phyloP scores from a whole-genome alignment of 2,329 filamentous ascomycete genomes.

The Ophiostoma sp. region DNA sequence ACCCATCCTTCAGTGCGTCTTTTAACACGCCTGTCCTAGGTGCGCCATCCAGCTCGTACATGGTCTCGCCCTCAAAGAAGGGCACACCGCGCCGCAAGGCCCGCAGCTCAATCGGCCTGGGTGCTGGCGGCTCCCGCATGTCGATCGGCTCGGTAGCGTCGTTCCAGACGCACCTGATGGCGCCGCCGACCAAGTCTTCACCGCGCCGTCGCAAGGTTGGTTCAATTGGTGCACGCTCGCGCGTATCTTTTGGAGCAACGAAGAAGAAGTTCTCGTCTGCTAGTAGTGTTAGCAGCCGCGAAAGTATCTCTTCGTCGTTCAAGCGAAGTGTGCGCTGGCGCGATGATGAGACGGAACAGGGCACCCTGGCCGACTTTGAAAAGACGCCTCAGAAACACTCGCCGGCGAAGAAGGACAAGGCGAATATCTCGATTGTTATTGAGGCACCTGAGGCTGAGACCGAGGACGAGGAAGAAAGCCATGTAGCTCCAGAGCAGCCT shows the following conservation, averaged over 20 bases:
- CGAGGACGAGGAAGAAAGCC: not conserved
- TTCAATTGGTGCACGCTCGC: constrained; percentile 56
- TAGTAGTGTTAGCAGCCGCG: constrained; percentile 12
- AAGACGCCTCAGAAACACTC: constrained; percentile 70
- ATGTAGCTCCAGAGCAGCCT: not conserved
- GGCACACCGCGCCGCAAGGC: constrained; percentile 71
- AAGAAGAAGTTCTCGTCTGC: constrained; percentile 59
- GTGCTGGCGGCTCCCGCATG: constrained; percentile 26
- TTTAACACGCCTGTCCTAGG: not conserved
- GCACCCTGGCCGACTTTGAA: constrained; percentile 81
- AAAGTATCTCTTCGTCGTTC: constrained; percentile 32
- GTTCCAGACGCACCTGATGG: constrained; percentile 34
- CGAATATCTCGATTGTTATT: constrained; percentile 10
- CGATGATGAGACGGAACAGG: constrained; percentile 77
- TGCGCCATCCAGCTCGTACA: constrained; percentile 38
- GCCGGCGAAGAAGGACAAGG: constrained; percentile 44
- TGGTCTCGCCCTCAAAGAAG: constrained; percentile 62
- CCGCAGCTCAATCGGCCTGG: constrained; percentile 37
- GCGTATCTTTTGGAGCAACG: constrained; percentile 72
- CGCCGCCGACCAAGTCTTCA: constrained; percentile 67
- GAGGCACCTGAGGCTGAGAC: constrained; percentile 11
- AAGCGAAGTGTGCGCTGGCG: constrained; percentile 86
- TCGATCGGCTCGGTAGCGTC: not conserved
- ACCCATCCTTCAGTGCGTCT: constrained; percentile 44
- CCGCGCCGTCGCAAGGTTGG: constrained; percentile 68